Evolutionary conservation across 306 rosid genomes (phyloP), one percentile per base, ranked within the genome.

Genomic region (Vigna hirtella): DNA sequence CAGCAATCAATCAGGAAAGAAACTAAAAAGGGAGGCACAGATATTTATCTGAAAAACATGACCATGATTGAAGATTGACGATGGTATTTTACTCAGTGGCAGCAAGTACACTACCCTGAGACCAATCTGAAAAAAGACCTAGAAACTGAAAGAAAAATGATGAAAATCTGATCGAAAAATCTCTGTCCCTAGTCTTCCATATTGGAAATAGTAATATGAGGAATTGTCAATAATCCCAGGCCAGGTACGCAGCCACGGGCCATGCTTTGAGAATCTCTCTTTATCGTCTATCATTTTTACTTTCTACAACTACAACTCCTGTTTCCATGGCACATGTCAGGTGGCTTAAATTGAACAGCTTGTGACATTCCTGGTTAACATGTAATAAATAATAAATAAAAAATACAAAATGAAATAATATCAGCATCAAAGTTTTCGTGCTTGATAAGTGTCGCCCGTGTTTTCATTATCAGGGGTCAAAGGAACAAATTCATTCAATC

Each of bases 101-200:
- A 56, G 96, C 78, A 62, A 84, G 91, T 24, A 92, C 82, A 65
- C 91, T 81, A 59, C 81, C 86, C 65, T 84, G 89, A 3, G 90
- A 84, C 16, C 91, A 80, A 72, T 89, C 90, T 1, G 90, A 85
- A 38, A 91, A 42, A 86, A 47, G 87, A 81, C 40, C 94, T 96
- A 24, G 93, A 89, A 67, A 89, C 94, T 87, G 90, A 72, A 81
- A 90, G 66, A 81, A 87, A 90, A 50, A 93, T 87, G 20, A 87
- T 79, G n/a, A 34, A 63, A 16, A 63, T 34, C 48, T 15, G 42
- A 58, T 3, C 4, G 1, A 9, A 12, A 24, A 57, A 57, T 57
- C 36, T 24, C 36, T 57, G 9, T 57, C 63, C 24, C 13, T 42
- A 22, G 18, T 59, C 66, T 12, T 59, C 42, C 66, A 13, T 28